Evolutionary conservation across 1,284 basidiomycete genomes (phyloP).

Genomic region (Apiotrichum mycotoxinovorans): DNA sequence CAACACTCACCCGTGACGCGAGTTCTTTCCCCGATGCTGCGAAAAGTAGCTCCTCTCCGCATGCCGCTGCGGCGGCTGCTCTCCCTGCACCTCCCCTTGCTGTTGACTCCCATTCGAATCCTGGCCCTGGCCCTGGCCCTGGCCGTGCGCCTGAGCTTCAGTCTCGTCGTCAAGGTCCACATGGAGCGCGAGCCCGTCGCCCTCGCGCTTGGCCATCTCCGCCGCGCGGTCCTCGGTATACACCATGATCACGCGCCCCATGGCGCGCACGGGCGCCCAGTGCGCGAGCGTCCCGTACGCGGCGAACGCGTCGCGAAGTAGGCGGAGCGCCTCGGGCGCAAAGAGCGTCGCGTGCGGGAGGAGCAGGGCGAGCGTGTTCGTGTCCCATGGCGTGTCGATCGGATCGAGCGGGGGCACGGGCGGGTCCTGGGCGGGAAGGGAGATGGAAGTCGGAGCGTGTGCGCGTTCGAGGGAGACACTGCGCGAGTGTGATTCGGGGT

Average conservation of each 20-base stretch:
- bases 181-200: conserved; percentile 41
- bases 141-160: background rate
- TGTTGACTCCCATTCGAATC: no score
- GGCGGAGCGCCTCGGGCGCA: conserved; percentile 62
- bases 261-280: conserved; percentile 80
- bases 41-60: background rate
- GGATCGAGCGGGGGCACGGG: conserved; percentile 27
- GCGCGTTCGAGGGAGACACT: conserved; percentile 4
- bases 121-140: background rate
- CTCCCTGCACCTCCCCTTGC: no score
- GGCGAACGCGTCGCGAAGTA: conserved; percentile 65
- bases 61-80: no score
- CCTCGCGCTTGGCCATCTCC: conserved; percentile 43
- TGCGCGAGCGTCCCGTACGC: conserved; percentile 71
- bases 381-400: conserved; percentile 32
- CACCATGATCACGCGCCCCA: conserved; percentile 75
- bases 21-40: background rate
- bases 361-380: conserved; percentile 68
- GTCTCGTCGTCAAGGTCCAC: conserved; percentile 4
- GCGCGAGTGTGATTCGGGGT: background rate
- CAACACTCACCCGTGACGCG: background rate
- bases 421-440: no score
- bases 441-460: conserved; percentile 1
- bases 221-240: conserved; percentile 57
- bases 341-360: conserved; percentile 65